Evolutionary conservation across 306 rosid genomes (phyloP).

Genomic region (Purshia tridentata): DNA sequence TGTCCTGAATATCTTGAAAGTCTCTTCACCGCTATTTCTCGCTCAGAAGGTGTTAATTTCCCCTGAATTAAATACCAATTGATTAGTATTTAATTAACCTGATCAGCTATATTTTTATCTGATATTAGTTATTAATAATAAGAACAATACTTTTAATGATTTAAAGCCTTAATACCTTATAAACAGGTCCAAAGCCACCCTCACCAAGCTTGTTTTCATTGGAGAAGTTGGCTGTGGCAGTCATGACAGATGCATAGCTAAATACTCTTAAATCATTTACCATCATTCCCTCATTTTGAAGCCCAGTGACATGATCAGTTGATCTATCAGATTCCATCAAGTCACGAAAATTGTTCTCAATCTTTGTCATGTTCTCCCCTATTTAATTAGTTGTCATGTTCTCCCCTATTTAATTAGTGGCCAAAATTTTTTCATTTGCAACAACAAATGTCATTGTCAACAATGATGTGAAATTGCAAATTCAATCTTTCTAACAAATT

Average conservation of each 20-base stretch:
- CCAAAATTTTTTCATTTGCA: no score
- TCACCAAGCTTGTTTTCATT: slow-evolving; percentile 7
- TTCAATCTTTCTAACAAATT: not conserved
- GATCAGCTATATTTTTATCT: not conserved
- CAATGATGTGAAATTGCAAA: not conserved
- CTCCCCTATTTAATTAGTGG: not conserved
- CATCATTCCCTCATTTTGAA: slow-evolving; percentile 9
- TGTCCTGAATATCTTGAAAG: slow-evolving; percentile 27
- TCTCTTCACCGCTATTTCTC: slow-evolving; percentile 36
- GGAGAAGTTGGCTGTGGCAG: slow-evolving; percentile 2
- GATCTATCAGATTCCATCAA: not conserved
- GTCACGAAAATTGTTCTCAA: not conserved
- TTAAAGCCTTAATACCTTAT: not conserved
- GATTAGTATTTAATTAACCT: no score
- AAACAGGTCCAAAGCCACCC: slow-evolving; percentile 19
- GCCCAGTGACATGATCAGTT: not conserved
- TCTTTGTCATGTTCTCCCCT: not conserved
- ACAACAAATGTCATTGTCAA: not conserved
- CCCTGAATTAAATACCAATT: no score
- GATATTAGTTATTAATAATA: no score
- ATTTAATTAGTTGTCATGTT: not conserved
- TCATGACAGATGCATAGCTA: slow-evolving; percentile 19
- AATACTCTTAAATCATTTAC: slow-evolving; percentile 17
- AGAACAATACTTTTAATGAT: no score
- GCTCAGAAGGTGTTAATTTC: no score